phyloP scores from a whole-genome alignment of 805 yeast species.

The Teunomyces aglyptinius region DNA sequence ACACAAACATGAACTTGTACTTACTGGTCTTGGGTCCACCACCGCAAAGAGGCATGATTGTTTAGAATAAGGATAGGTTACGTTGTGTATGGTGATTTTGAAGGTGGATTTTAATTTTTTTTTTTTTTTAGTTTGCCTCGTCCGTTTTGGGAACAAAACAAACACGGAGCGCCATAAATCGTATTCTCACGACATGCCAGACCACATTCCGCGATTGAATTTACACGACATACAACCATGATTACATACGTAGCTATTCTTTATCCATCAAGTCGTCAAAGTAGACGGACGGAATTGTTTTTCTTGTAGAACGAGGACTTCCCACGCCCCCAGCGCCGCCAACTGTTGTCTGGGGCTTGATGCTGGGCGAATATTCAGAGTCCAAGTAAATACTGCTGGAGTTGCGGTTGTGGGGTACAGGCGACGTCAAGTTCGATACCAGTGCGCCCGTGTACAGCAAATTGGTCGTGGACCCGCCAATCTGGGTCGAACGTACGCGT shows the following conservation, averaged over 20 bases:
- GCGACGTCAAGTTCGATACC: slow-evolving; percentile 18
- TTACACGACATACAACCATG: no score
- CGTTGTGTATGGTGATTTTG: slow-evolving; percentile 1
- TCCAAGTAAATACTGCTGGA: slow-evolving; percentile 37
- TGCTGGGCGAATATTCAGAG: no score
- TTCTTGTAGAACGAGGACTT: slow-evolving; percentile 23
- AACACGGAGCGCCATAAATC: neutral
- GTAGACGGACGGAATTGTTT: slow-evolving; percentile 47
- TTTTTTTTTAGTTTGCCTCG: neutral
- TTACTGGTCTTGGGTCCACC: slow-evolving; percentile 41
- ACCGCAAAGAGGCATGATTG: slow-evolving; percentile 42
- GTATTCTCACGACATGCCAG: neutral
- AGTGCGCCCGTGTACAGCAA: slow-evolving; percentile 12
- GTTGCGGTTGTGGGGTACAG: slow-evolving; percentile 29
- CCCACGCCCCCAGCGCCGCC: no score
- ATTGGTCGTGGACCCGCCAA: slow-evolving; percentile 15
- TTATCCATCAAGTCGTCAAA: slow-evolving; percentile 50
- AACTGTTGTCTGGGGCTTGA: no score
- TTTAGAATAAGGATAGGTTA: neutral
- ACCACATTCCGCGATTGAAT: neutral
- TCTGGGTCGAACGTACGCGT: slow-evolving; percentile 27
- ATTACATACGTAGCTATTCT: neutral
- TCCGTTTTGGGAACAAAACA: slow-evolving; percentile 4
- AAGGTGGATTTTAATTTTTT: neutral
- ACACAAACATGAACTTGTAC: slow-evolving; percentile 14